Percentiles rank a stretch among this genome's conserved stretches.
These are phyloP conservation scores for Pneumocystis oryctolagi DNA, from an alignment of 1,139 yeast genomes.

Conservation along the genomic window DNA sequence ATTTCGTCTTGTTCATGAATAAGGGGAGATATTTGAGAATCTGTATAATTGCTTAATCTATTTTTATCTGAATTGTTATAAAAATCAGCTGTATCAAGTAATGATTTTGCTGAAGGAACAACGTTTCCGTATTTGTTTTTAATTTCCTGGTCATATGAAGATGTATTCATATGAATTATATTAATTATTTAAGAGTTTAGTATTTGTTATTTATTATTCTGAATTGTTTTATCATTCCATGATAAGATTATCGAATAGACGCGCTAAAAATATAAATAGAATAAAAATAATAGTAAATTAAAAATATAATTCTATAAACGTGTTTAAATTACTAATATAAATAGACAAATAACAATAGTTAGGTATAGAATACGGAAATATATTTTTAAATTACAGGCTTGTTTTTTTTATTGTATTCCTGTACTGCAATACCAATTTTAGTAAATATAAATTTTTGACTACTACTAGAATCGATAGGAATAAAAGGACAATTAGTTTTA, in stretches of 20 bases:
- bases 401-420: constrained; percentile 7
- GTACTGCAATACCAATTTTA: constrained; percentile 59
- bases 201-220: neutral
- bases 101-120: constrained; percentile 2
- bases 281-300: neutral
- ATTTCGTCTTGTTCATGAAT: constrained; percentile 1
- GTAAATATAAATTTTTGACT: constrained; percentile 55
- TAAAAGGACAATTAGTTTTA: constrained; percentile 52
- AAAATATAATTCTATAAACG: neutral
- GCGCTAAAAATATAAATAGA: neutral
- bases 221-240: neutral
- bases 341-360: neutral
- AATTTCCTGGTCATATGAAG: constrained; percentile 2
- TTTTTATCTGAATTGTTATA: neutral
- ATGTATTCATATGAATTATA: neutral
- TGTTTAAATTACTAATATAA: neutral
- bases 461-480: constrained; percentile 59
- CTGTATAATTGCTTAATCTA: constrained; percentile 1
- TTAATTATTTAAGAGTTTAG: neutral
- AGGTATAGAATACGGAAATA: neutral
- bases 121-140: constrained; percentile 5
- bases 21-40: neutral
- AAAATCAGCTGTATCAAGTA: neutral
- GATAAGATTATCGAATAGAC: neutral
- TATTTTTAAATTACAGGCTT: neutral